Conservation (phyloP, 805 yeast species). For the Metschnikowia noctiluminum region DNA sequence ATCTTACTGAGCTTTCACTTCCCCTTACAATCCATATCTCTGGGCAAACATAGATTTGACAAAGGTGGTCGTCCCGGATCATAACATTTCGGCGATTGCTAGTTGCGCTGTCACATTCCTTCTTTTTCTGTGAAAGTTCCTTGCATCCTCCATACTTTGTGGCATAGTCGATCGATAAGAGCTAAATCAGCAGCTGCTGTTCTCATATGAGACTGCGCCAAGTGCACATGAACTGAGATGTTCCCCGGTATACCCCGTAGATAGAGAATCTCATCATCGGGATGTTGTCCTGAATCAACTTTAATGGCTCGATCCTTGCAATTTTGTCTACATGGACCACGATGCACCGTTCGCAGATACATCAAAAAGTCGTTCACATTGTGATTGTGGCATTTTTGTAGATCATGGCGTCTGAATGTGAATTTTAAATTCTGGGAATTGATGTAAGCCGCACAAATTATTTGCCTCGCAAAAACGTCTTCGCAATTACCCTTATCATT, state of each 20-base stretch:
- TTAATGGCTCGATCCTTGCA: constrained; percentile 10
- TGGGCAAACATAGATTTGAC: constrained; percentile 16
- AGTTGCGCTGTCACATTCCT: constrained; percentile 15
- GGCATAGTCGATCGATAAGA: constrained; percentile 16
- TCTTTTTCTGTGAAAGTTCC: constrained; percentile 16
- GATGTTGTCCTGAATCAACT: constrained; percentile 3
- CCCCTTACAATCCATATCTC: constrained; percentile 15
- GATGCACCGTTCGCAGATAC: constrained; percentile 13
- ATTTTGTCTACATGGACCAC: constrained; percentile 11
- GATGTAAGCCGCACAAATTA: no score
- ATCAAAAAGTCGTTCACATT: constrained; percentile 13
- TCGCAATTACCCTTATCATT: no score
- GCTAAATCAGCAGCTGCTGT: constrained; percentile 16
- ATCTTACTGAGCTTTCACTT: constrained; percentile 16
- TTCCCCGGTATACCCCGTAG: no score
- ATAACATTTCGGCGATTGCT: constrained; percentile 16
- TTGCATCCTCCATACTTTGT: constrained; percentile 16
- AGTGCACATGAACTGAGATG: constrained; percentile 16
- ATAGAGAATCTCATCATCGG: no score
- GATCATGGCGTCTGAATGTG: constrained; percentile 2
- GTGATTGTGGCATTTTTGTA: constrained; percentile 12
- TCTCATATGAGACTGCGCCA: constrained; percentile 14
- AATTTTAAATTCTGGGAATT: no score
- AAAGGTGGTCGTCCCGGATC: constrained; percentile 17
- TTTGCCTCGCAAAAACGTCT: no score